Evolutionary conservation across 805 yeast genomes (phyloP), one percentile per base, ranked within the genome.

Genomic region (Hanseniaspora thailandica): DNA sequence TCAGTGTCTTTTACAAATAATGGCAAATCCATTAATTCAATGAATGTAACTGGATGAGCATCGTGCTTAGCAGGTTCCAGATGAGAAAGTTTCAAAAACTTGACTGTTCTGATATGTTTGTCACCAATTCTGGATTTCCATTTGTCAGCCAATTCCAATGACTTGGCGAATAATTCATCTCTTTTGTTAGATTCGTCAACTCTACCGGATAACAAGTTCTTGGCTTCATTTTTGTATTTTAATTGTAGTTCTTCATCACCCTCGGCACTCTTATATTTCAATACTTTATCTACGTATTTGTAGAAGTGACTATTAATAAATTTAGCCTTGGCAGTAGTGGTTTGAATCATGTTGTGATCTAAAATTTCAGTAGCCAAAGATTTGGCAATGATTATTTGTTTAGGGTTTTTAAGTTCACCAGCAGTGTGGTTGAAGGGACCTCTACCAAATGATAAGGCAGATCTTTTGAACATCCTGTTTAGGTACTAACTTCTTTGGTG

Each of bases 11-110:
- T 36, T 9, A 43, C 34, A 25, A 54, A 54, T 17, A 54, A 22
- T 3, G 72, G 67, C 4, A 82, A 79, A 60, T 85, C 96, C 1
- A 90, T 94, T 46, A 93, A 72, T 67, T 93, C 98, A 52, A 93
- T 63, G 8, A 89, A 81, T 0, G 93, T 81, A 74, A 86, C 93
- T 31, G 89, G 89, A 0, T 97, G 95, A 57, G 81, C 84, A 65
- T 93, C 98, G 54, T 93, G 89, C 45, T 82, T 67, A 59, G 97
- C 75, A 17, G 89, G 87, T 66, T 93, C 97, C 56, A 93, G 71
- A 60, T 77, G 81, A 57, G 88, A 69, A 52, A 90, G 78, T 59
- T 97, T 78, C 2, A 97, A 87, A 70, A 82, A 90, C 1, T 97
- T 97, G 57, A 87, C 28, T n/a, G 17, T 30, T 26, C n/a, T 43